phyloP scores from a whole-genome alignment of 2,329 filamentous ascomycete genomes.

The Emmonsiellopsis sp. region DNA sequence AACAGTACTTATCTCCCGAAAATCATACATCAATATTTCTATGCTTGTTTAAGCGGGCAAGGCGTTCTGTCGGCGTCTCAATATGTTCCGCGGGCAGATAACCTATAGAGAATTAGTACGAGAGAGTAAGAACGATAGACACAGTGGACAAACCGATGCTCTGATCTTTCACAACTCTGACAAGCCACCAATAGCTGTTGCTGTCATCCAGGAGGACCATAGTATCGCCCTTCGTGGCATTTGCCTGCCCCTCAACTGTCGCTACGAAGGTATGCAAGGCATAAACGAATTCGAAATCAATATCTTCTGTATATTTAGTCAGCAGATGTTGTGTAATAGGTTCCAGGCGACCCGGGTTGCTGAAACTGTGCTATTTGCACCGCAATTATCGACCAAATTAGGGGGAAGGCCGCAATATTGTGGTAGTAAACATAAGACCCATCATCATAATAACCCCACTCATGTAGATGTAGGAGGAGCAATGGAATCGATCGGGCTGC shows the following conservation, averaged over 20 bases:
- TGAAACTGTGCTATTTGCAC: slow-evolving; percentile 19
- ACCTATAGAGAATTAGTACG: slow-evolving; percentile 44
- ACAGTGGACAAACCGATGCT: slow-evolving; percentile 60
- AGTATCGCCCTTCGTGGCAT: slow-evolving; percentile 95
- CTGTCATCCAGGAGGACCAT: slow-evolving; percentile 98
- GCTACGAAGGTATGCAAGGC: slow-evolving; percentile 95
- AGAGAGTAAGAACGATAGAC: background rate
- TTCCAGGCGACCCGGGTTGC: slow-evolving; percentile 16
- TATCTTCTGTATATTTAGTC: slow-evolving; percentile 79
- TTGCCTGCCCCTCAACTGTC: slow-evolving; percentile 95
- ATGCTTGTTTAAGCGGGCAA: slow-evolving; percentile 93
- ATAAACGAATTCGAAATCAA: slow-evolving; percentile 99
- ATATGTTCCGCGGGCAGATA: slow-evolving; percentile 97
- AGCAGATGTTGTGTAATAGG: slow-evolving; percentile 41
- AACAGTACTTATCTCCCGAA: slow-evolving; percentile 1
- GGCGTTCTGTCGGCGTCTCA: slow-evolving; percentile 88
- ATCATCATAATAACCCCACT: background rate
- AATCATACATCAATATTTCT: slow-evolving; percentile 84
- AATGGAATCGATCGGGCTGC: too few species aligned
- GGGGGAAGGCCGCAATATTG: slow-evolving; percentile 5
- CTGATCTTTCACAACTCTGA: slow-evolving; percentile 92
- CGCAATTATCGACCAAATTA: slow-evolving; percentile 15
- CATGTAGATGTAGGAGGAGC: too few species aligned
- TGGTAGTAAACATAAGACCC: background rate
- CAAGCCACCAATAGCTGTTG: slow-evolving; percentile 99